These are phyloP conservation scores for Pseudonitzschia delicatissima DNA, from an alignment of 108 stramenopile species.

Conservation along the genomic window DNA sequence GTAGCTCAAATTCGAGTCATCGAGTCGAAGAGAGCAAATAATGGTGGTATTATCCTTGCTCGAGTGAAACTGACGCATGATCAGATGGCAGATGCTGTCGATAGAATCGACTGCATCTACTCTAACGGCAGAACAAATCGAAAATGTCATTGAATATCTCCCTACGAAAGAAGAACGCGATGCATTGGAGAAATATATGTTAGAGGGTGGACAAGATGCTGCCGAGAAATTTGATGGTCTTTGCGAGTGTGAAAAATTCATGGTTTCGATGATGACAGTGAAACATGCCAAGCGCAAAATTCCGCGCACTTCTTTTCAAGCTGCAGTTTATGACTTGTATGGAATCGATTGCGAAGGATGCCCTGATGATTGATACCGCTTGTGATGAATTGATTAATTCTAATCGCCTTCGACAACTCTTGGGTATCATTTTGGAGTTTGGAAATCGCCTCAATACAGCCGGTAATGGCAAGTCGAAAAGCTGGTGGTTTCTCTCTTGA, in stretches of 20 bases:
- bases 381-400: constrained; percentile 83
- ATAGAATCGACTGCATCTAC: constrained; percentile 64
- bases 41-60: constrained; percentile 90
- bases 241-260: constrained; percentile 88
- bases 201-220: constrained; percentile 60
- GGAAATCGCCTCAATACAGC: constrained; percentile 91
- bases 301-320: constrained; percentile 80
- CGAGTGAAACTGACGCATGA: constrained; percentile 83
- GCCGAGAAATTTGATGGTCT: constrained; percentile 71
- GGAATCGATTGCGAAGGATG: constrained; percentile 62
- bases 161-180: constrained; percentile 78
- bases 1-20: constrained; percentile 75
- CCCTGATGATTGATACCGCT: constrained; percentile 65
- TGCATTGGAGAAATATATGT: constrained; percentile 72
- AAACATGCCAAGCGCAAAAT: constrained; percentile 85
- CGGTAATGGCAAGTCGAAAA: constrained; percentile 62
- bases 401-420: constrained; percentile 74
- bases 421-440: constrained; percentile 87
- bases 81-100: constrained; percentile 81
- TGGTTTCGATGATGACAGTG: constrained; percentile 89
- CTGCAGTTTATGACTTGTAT: constrained; percentile 77
- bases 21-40: constrained; percentile 89
- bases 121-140: constrained; percentile 79
- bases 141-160: constrained; percentile 84
- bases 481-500: constrained; percentile 92